These are phyloP conservation scores for Orbilia ellipsospora DNA, from an alignment of 2,329 filamentous ascomycete genomes.

Conservation along the genomic window DNA sequence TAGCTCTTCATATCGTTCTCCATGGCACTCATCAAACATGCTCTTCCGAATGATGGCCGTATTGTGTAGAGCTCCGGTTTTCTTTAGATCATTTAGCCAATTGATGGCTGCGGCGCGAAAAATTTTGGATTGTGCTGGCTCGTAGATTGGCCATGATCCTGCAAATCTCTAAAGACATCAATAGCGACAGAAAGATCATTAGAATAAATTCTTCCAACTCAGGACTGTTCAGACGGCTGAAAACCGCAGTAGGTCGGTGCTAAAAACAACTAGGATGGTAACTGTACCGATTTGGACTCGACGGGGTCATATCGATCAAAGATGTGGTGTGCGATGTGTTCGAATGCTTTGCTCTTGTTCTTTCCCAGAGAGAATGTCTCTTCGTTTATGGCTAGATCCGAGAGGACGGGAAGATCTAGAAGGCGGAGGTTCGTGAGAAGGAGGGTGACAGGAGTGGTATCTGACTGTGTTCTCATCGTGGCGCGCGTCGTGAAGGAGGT, in stretches of 20 bases:
- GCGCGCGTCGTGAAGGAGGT: constrained; percentile 6
- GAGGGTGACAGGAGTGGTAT: constrained; percentile 65
- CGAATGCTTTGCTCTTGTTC: constrained; percentile 82
- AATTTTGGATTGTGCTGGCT: constrained; percentile 90
- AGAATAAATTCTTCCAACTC: not conserved
- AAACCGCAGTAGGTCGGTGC: too few species aligned
- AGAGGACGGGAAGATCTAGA: constrained; percentile 77
- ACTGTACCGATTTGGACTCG: constrained; percentile 75
- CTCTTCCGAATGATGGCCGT: constrained; percentile 86
- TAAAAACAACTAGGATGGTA: not conserved
- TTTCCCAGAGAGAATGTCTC: constrained; percentile 74
- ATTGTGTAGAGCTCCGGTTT: constrained; percentile 75
- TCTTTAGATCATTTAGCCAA: constrained; percentile 85
- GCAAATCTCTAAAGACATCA: constrained; percentile 76
- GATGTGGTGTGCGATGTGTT: constrained; percentile 91
- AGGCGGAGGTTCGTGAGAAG: constrained; percentile 87
- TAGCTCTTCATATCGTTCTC: constrained; percentile 87
- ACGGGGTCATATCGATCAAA: constrained; percentile 85
- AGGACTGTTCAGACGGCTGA: not conserved
- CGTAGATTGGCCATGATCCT: constrained; percentile 88
- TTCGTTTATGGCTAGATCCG: constrained; percentile 79
- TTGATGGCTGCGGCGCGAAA: constrained; percentile 85
- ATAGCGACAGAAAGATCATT: constrained; percentile 13
- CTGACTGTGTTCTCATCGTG: constrained; percentile 33
- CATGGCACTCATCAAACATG: constrained; percentile 96